A percentile compares a stretch with the other conserved stretches of the same genome.
Evolutionary conservation across 805 yeast genomes (phyloP).

Genomic region (Lipomyces yamanashiensis): DNA sequence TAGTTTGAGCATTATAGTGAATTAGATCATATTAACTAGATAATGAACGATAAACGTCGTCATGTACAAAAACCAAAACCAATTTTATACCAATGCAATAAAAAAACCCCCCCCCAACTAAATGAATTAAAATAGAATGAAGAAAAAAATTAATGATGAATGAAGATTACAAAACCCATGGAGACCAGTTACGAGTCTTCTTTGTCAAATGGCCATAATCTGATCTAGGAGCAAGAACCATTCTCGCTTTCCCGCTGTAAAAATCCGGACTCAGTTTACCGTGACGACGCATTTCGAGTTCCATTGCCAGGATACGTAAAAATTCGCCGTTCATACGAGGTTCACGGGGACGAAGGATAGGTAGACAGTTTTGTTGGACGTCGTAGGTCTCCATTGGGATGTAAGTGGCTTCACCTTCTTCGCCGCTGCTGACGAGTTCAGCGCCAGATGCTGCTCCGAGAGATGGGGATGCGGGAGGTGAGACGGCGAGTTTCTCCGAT

Average conservation of each 20-base stretch:
- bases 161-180: constrained; percentile 3
- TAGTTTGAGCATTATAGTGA: no score
- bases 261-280: constrained; percentile 45
- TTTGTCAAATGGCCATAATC: constrained; percentile 33
- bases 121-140: background rate
- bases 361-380: constrained; percentile 42
- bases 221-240: constrained; percentile 43
- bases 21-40: no score
- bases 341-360: constrained; percentile 43
- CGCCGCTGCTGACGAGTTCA: constrained; percentile 9
- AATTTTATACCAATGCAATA: background rate
- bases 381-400: constrained; percentile 42
- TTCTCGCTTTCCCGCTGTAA: constrained; percentile 42
- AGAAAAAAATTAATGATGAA: background rate
- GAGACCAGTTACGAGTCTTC: constrained; percentile 21
- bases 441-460: constrained; percentile 7
- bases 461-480: background rate
- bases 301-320: constrained; percentile 45
- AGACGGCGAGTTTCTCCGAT: constrained; percentile 6
- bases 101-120: background rate
- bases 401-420: constrained; percentile 23
- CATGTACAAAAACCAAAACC: background rate
- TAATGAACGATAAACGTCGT: background rate
- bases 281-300: constrained; percentile 43
- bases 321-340: constrained; percentile 45